Evolutionary conservation across 2,329 filamentous ascomycete species (phyloP), one percentile per base, ranked within the genome.

Genomic region (Stylonectria norvegica): DNA sequence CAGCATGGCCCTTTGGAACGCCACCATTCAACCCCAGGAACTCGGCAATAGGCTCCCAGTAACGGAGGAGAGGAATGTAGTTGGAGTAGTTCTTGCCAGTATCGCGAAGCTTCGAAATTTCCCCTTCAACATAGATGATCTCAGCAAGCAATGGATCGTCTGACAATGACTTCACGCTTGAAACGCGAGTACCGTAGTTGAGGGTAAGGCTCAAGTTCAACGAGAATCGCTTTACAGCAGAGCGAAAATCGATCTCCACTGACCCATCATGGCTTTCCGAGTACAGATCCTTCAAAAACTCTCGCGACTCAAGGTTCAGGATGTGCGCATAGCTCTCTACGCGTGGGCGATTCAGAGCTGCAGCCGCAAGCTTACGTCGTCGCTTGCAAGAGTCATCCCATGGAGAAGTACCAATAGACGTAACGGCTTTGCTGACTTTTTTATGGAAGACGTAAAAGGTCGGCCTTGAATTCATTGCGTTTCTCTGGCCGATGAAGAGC

Each of bases 361-460:
- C 83, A 0, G 80, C 81, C 1, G 81, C 80, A 3, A 80, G 79
- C 66, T 83, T 85, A 28, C 81, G 71, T 5, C 81, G 69, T 9
- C 72, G 69, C 58, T 84, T 85, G 63, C 78, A 83, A 12, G 76
- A 81, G 37, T 83, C 81, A 49, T 84, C 79, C 79, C 81, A 85
- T 0, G 81, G 81, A 0, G 78, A 83, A 2, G 81, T 85, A 2
- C 81, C 81, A 38, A 85, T 83, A 11, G 57, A 61, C 1, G 57
- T 61, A 5, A 61, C 58, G 3, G 57, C 47, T 2, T 49, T 53
- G 20, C 54, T 60, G 74, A 83, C 18, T 74, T 81, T 57, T 76
- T 79, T 31, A 72, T 81, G 51, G 65, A 79, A 28, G 71, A 83
- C 38, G 78, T 85, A 80, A 37, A 85, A 71, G 12, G 71, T 81